Percentiles rank a stretch among this genome's conserved stretches.
Evolutionary conservation across 495 filamentous ascomycete genomes (phyloP).

Genomic region (Penicillium ucsense): DNA sequence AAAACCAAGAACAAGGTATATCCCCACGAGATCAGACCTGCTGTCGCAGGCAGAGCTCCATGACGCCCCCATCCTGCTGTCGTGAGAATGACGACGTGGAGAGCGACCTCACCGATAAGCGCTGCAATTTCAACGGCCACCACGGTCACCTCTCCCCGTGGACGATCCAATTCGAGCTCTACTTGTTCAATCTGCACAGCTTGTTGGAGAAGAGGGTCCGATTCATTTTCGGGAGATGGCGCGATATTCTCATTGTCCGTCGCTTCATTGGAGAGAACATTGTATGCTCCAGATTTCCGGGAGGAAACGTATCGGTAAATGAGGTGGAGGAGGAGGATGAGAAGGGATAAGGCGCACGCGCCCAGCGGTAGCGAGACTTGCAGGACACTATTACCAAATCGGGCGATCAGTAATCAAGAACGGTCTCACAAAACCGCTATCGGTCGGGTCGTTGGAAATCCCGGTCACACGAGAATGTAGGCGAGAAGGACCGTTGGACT

Average conservation of each 20-base stretch:
- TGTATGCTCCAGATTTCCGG: constrained; percentile 24
- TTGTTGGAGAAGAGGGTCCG: constrained; percentile 52
- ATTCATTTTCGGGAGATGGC: constrained; percentile 49
- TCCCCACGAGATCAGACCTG: constrained; percentile 60
- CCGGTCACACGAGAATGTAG: neutral
- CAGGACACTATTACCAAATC: constrained; percentile 54
- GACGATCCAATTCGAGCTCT: constrained; percentile 65
- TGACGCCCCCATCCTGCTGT: constrained; percentile 45
- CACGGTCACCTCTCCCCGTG: constrained; percentile 58
- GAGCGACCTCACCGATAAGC: constrained; percentile 57
- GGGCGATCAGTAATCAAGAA: constrained; percentile 8
- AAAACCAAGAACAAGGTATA: constrained; percentile 72
- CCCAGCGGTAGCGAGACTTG: constrained; percentile 73
- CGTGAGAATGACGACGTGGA: constrained; percentile 53
- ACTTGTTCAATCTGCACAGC: constrained; percentile 57
- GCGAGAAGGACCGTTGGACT: constrained; percentile 5
- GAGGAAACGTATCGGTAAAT: constrained; percentile 42
- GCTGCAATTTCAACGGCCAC: constrained; percentile 66
- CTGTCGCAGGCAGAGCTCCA: constrained; percentile 51
- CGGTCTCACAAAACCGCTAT: neutral
- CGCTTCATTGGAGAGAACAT: constrained; percentile 27
- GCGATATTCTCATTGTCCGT: constrained; percentile 36
- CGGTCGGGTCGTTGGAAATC: neutral
- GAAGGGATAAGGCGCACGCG: constrained; percentile 57
- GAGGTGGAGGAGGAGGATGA: constrained; percentile 47